Base-by-base conservation (phyloP, 345 rosid species). In the Stellera chamaejasme region DNA sequence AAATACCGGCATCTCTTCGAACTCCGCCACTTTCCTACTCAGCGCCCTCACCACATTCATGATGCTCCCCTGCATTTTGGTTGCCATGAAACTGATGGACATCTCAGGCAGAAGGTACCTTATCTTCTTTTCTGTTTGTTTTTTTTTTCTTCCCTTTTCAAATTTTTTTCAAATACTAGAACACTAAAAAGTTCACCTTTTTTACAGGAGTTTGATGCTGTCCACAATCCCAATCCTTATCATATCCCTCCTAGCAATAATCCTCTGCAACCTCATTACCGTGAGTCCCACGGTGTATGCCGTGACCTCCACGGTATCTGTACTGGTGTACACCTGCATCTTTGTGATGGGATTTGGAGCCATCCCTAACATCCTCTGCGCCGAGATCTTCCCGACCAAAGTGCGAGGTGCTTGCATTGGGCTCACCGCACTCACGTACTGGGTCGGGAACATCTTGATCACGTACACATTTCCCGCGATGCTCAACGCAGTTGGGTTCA, bases 371-470 rank as follows among this genome's bases (percentile, higher is more conserved):
- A 86, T 90, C 60, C 82, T 86, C 6, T 90, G 95, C 66, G 79
- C 97, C 3, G 97, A 90, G 79, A 90, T 90, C 64, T 90, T 86
- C 79, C 97, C 95, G 3, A 90, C 97, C n/a, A 77, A 86, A 48
- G 95, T 86, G 36, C 87, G 95, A 0, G 97, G 97, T 19, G 86
- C 86, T 54, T 90, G 97, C 83, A 90, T 90, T 50, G 85, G 92
- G 52, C 82, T 84, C 0, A 82, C 90, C 42, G 81, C 97, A 2
- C 56, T 90, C 41, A 83, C 72, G 53, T 90, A 75, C 78, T 90
- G 95, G 97, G 71, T 82, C 0, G 54, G 67, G n/a, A 86, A 90
- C 81, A 86, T 90, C 71, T 80, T 84, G 43, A 90, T 90, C 53
- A 90, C 97, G 13, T 86, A 90, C 67, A 71, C 86, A 10, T 74